Conservation (phyloP, 805 yeast genomes). For the Cyberlindnera bimundalis region DNA sequence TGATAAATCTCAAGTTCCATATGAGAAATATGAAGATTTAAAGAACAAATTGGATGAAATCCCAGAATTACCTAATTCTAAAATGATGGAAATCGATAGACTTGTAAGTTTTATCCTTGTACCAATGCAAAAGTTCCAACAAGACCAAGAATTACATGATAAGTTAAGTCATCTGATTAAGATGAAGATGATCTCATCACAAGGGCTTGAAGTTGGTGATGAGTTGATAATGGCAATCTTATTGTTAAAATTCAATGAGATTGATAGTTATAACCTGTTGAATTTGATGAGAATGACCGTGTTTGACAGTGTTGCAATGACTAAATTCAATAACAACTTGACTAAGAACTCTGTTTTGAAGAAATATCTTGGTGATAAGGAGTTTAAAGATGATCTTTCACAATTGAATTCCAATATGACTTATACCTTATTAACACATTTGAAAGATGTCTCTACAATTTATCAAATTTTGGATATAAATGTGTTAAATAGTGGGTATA, state of each 20-base stretch:
- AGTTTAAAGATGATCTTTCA: constrained; percentile 8
- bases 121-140: constrained; percentile 16
- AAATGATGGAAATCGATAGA: constrained; percentile 26
- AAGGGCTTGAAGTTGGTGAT: constrained; percentile 35
- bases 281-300: constrained; percentile 17
- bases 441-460: constrained; percentile 4
- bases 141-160: constrained; percentile 11
- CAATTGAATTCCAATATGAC: constrained; percentile 12
- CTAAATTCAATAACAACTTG: constrained; percentile 21
- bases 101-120: constrained; percentile 14
- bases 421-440: constrained; percentile 6
- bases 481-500: constrained; percentile 31
- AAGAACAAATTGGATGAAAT: constrained; percentile 28
- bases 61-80: constrained; percentile 30
- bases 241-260: constrained; percentile 21
- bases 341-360: constrained; percentile 14
- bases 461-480: constrained; percentile 23
- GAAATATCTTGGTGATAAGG: constrained; percentile 11
- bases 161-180: constrained; percentile 30
- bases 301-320: constrained; percentile 13
- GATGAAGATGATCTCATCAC: constrained; percentile 34
- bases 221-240: constrained; percentile 29
- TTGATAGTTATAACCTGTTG: constrained; percentile 22
- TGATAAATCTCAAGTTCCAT: constrained; percentile 9
- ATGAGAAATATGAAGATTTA: constrained; percentile 39